Conservation (phyloP, 345 rosid species). For the Gossypium herbaceum region DNA sequence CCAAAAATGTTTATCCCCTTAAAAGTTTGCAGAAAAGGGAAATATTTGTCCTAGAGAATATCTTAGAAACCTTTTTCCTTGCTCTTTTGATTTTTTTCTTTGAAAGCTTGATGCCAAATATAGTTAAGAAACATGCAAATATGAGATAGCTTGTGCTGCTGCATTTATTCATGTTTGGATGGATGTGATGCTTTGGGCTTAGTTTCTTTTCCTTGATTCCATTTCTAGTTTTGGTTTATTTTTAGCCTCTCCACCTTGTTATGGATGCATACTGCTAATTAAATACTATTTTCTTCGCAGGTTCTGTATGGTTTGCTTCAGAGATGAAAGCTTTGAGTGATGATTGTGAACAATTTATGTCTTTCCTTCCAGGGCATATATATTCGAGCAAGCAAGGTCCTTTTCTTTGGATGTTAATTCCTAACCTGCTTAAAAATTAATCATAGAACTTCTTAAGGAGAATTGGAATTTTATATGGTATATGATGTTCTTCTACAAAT, state of each 20-base stretch:
- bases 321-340: constrained; percentile 93
- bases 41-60: not conserved
- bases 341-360: constrained; percentile 72
- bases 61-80: not conserved
- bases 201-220: constrained; percentile 12
- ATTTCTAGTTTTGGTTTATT: not conserved
- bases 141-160: not conserved
- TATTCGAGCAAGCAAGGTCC: constrained; percentile 88
- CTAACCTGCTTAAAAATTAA: not conserved
- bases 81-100: not conserved
- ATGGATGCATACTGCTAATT: not conserved
- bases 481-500: not conserved
- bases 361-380: constrained; percentile 71
- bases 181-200: constrained; percentile 1
- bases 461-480: not conserved
- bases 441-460: not conserved
- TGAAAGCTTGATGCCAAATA: not conserved
- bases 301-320: constrained; percentile 88
- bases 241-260: not conserved
- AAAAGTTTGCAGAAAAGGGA: not conserved
- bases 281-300: constrained; percentile 30
- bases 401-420: not conserved
- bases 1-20: not conserved
- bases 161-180: not conserved
- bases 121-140: not conserved